A percentile compares a stretch with the other conserved stretches of the same genome.
These are phyloP conservation scores for Ophiocordyceps unilateralis DNA, from an alignment of 2,329 filamentous ascomycete species.

Conservation along the genomic window DNA sequence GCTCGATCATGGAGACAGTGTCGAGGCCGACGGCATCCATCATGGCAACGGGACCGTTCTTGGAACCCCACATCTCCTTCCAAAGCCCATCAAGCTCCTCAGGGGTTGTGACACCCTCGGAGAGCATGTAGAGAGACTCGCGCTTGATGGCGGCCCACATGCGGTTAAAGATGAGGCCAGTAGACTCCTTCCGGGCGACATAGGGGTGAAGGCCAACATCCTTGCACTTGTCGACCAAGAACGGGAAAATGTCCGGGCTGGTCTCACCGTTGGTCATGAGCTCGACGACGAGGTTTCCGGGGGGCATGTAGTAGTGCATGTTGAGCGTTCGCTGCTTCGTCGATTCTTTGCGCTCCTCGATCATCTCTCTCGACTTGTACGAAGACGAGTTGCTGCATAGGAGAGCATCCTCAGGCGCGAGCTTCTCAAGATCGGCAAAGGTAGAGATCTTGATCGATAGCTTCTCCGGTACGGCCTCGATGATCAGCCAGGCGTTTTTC, in stretches of 20 bases:
- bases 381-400: slow-evolving; percentile 33
- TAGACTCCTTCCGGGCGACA: slow-evolving; percentile 27
- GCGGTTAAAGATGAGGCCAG: slow-evolving; percentile 36
- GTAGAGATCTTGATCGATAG: slow-evolving; percentile 28
- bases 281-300: slow-evolving; percentile 27
- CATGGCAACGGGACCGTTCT: slow-evolving; percentile 7
- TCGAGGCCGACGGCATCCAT: slow-evolving; percentile 35
- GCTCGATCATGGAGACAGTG: slow-evolving; percentile 33
- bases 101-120: slow-evolving; percentile 29
- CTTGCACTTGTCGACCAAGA: slow-evolving; percentile 20
- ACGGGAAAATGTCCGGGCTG: slow-evolving; percentile 21
- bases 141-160: slow-evolving; percentile 38
- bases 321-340: slow-evolving; percentile 25
- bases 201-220: slow-evolving; percentile 21
- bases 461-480: slow-evolving; percentile 34
- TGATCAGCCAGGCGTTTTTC: slow-evolving; percentile 30
- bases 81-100: slow-evolving; percentile 32
- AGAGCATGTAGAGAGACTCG: slow-evolving; percentile 28
- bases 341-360: slow-evolving; percentile 20
- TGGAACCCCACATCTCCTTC: slow-evolving; percentile 18
- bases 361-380: slow-evolving; percentile 31
- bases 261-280: slow-evolving; percentile 35
- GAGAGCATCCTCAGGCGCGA: slow-evolving; percentile 26
- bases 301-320: slow-evolving; percentile 34
- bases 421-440: slow-evolving; percentile 26